Percentiles rank a stretch among this genome's conserved stretches.
These are phyloP conservation scores for Cercophora scortea DNA, from an alignment of 495 filamentous ascomycete genomes.

Conservation along the genomic window DNA sequence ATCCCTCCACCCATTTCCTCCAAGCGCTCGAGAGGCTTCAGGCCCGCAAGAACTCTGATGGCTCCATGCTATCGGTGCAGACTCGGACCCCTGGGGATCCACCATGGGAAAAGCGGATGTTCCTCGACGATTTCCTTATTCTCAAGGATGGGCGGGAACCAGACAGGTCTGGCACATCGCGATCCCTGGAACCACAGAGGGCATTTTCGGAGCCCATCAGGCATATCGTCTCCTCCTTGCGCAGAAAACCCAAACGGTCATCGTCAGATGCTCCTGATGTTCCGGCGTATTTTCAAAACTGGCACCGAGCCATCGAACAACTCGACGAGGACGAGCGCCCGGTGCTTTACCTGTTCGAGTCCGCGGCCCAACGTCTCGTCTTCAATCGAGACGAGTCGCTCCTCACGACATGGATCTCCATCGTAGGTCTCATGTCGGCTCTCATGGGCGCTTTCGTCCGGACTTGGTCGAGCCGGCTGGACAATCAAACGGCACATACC, in stretches of 20 bases:
- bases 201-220: background rate
- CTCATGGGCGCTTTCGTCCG: slow-evolving; percentile 11
- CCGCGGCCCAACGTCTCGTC: slow-evolving; percentile 10
- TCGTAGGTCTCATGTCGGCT: slow-evolving; percentile 6
- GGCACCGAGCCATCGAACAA: slow-evolving; percentile 3
- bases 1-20: slow-evolving; percentile 1
- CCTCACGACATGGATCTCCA: slow-evolving; percentile 9
- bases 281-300: background rate
- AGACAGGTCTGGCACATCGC: too few relatives aligned
- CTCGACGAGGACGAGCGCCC: slow-evolving; percentile 1
- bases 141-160: background rate
- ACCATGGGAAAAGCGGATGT: background rate
- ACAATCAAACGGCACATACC: slow-evolving; percentile 14
- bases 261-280: background rate
- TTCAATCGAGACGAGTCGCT: slow-evolving; percentile 9
- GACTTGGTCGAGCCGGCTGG: slow-evolving; percentile 5
- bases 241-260: background rate
- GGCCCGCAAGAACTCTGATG: background rate
- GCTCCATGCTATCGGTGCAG: too few relatives aligned
- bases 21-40: background rate
- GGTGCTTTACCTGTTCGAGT: slow-evolving; percentile 3
- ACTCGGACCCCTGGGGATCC: too few relatives aligned
- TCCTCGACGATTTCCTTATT: background rate
- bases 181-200: too few relatives aligned
- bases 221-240: background rate